phyloP scores from a whole-genome alignment of 1,139 yeast genomes.

The Geotrichum australiense region DNA sequence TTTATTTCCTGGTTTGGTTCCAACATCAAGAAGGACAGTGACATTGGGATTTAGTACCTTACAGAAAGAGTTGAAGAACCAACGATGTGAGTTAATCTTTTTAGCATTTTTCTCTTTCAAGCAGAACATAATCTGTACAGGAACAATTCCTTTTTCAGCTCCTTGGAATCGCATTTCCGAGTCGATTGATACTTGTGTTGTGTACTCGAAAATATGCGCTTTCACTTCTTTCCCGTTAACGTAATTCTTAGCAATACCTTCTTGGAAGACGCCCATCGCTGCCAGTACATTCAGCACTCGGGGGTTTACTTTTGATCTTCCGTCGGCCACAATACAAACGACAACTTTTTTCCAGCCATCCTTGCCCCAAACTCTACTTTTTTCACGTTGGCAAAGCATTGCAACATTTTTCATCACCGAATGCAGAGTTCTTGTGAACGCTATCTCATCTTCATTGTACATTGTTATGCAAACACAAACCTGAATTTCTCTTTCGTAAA shows the following conservation, averaged over 20 bases:
- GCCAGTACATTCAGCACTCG: conserved; percentile 80
- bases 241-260: conserved; percentile 87
- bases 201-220: conserved; percentile 90
- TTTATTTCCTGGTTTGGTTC: conserved; percentile 83
- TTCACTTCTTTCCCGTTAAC: conserved; percentile 86
- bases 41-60: conserved; percentile 82
- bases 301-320: conserved; percentile 77
- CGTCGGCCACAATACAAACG: conserved; percentile 85
- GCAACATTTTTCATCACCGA: conserved; percentile 89
- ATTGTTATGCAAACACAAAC: conserved; percentile 84
- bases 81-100: conserved; percentile 90
- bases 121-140: conserved; percentile 87
- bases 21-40: conserved; percentile 80
- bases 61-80: conserved; percentile 96
- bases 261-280: conserved; percentile 94
- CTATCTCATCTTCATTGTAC: conserved; percentile 89
- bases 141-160: conserved; percentile 76
- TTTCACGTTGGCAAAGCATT: conserved; percentile 73
- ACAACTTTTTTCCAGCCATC: conserved; percentile 95
- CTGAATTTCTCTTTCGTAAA: conserved; percentile 82
- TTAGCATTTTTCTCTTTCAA: conserved; percentile 83
- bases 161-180: conserved; percentile 76
- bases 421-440: conserved; percentile 88
- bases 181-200: conserved; percentile 83
- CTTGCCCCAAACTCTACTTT: conserved; percentile 85